phyloP scores from a whole-genome alignment of 768 basidiomycete species.

The Dentipellis sp. region DNA sequence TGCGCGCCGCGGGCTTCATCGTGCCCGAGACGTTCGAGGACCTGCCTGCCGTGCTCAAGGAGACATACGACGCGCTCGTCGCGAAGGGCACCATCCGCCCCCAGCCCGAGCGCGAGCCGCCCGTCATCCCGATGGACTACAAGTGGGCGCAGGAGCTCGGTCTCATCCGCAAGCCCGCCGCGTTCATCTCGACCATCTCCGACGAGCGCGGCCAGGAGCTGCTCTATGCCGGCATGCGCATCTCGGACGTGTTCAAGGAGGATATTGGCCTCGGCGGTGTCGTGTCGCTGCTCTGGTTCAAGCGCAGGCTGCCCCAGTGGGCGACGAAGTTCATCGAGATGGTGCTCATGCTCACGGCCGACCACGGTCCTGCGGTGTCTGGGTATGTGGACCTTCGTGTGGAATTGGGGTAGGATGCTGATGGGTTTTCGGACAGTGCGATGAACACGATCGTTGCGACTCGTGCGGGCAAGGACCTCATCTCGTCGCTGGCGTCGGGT shows the following conservation, averaged over 20 bases:
- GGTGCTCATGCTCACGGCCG: constrained; percentile 98
- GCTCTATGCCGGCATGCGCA: constrained; percentile 97
- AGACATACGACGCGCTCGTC: constrained; percentile 81
- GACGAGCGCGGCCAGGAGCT: constrained; percentile 99
- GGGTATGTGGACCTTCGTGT: constrained; percentile 27
- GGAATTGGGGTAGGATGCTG: background rate
- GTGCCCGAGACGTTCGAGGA: constrained; percentile 98
- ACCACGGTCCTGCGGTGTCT: constrained; percentile 97
- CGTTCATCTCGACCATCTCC: constrained; percentile 98
- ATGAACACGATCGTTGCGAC: constrained; percentile 99
- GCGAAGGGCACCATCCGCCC: constrained; percentile 54
- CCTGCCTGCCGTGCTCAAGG: constrained; percentile 75
- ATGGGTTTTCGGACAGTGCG: constrained; percentile 37
- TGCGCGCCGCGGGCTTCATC: constrained; percentile 92
- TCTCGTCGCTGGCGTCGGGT: constrained; percentile 93
- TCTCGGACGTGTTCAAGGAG: constrained; percentile 97
- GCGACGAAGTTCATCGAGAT: constrained; percentile 99
- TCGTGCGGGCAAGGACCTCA: constrained; percentile 98
- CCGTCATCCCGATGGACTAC: constrained; percentile 99
- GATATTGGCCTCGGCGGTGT: constrained; percentile 97
- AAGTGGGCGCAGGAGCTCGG: constrained; percentile 99
- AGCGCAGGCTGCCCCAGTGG: constrained; percentile 83
- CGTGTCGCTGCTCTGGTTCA: constrained; percentile 95
- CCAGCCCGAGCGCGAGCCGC: constrained; percentile 77
- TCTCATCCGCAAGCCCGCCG: constrained; percentile 96